These are phyloP conservation scores for Cyclostephanos invisitatus DNA, from an alignment of 108 stramenopile genomes.

Conservation along the genomic window DNA sequence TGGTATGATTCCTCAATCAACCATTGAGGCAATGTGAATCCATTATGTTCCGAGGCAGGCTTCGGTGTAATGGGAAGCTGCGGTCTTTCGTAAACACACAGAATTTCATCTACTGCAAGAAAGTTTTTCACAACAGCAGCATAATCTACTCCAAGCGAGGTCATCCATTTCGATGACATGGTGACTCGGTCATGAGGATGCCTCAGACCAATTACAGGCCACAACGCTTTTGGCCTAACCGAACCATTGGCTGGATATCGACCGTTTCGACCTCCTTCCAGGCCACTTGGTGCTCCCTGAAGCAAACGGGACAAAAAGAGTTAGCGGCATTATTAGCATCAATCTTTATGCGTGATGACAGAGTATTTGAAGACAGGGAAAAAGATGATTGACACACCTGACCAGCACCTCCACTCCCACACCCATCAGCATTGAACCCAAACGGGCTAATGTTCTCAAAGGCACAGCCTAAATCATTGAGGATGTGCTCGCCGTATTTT, in stretches of 20 bases:
- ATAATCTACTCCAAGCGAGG: constrained; percentile 76
- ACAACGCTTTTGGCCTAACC: constrained; percentile 79
- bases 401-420: constrained; percentile 81
- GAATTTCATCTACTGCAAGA: constrained; percentile 74
- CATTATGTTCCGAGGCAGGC: neutral
- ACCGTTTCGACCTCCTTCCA: constrained; percentile 67
- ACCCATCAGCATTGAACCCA: constrained; percentile 87
- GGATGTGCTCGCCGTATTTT: constrained; percentile 94
- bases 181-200: constrained; percentile 93
- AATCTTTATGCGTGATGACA: neutral
- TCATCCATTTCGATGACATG: constrained; percentile 82
- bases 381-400: constrained; percentile 34
- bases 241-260: constrained; percentile 75
- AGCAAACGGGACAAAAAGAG: constrained; percentile 1
- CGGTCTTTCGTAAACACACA: constrained; percentile 46
- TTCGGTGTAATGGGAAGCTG: neutral
- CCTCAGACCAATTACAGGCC: constrained; percentile 92
- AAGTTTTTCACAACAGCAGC: constrained; percentile 55
- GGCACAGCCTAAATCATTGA: constrained; percentile 95
- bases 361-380: neutral
- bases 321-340: neutral
- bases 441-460: constrained; percentile 89
- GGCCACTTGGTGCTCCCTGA: constrained; percentile 78
- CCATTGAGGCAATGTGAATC: constrained; percentile 57
- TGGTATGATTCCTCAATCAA: constrained; percentile 68